Conservation (phyloP, 2,329 filamentous ascomycete species). For the Penicillium glabrum region DNA sequence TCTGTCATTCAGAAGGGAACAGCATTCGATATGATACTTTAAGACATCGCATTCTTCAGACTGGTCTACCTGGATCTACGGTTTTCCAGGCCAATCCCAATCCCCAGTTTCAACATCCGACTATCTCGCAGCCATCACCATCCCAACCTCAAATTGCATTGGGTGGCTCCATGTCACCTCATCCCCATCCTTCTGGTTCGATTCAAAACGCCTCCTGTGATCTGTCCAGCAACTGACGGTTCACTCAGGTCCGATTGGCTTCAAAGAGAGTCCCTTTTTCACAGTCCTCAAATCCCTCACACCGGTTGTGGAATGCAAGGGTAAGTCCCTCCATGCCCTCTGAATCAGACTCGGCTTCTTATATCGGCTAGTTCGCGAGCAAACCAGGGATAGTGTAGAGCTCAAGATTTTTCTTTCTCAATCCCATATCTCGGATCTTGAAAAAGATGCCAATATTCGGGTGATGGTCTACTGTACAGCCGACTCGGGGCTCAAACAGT, state of each 20-base stretch:
- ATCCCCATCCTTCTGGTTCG: conserved; percentile 30
- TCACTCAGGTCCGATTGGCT: conserved; percentile 48
- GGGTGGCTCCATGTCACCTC: conserved; percentile 32
- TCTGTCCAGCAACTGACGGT: conserved; percentile 18
- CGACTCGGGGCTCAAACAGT: conserved; percentile 59
- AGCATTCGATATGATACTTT: conserved; percentile 30
- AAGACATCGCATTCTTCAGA: conserved; percentile 32
- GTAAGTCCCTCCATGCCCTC: conserved; percentile 49
- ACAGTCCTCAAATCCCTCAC: conserved; percentile 66
- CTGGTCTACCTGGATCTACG: conserved; percentile 29
- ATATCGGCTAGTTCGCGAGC: conserved; percentile 53
- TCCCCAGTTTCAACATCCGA: conserved; percentile 27
- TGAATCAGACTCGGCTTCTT: conserved; percentile 11
- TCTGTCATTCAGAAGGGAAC: conserved; percentile 16
- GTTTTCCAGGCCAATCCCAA: conserved; percentile 23
- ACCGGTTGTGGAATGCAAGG: conserved; percentile 66
- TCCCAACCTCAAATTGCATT: conserved; percentile 29
- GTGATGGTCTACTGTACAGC: conserved; percentile 82
- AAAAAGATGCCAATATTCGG: conserved; percentile 61
- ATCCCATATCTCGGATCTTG: conserved; percentile 56
- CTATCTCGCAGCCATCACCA: conserved; percentile 22
- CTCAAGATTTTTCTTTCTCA: conserved; percentile 61
- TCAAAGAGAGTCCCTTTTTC: conserved; percentile 86
- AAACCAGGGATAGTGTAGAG: conserved; percentile 58
- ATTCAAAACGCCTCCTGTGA: not conserved